These are phyloP conservation scores for Yarrowia sp. DNA, from an alignment of 805 yeast species.

Conservation along the genomic window DNA sequence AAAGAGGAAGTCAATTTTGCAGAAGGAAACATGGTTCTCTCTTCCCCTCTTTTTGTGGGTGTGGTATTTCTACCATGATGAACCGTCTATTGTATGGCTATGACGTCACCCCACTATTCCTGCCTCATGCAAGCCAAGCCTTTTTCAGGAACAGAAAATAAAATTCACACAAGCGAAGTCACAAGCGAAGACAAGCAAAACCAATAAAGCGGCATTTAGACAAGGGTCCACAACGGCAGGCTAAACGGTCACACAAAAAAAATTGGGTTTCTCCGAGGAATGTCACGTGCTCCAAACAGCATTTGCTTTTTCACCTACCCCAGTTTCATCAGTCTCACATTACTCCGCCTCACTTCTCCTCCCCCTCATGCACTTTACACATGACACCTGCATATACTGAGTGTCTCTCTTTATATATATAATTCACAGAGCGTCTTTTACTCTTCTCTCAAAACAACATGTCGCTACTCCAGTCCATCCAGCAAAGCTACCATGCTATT, in stretches of 20 bases:
- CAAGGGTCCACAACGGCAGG: not conserved
- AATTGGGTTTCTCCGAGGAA: too few relatives aligned
- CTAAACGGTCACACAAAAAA: not conserved
- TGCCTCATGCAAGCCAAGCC: constrained; percentile 20
- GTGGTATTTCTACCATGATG: too few relatives aligned
- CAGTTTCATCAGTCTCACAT: not conserved
- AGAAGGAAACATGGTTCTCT: too few relatives aligned
- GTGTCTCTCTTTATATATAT: not conserved
- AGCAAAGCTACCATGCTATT: constrained; percentile 7
- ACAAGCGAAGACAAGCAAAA: too few relatives aligned
- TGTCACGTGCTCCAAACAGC: not conserved
- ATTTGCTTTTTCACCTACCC: not conserved
- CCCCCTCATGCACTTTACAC: not conserved
- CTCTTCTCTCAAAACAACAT: not conserved
- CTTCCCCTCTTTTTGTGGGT: too few relatives aligned
- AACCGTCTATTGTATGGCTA: too few relatives aligned
- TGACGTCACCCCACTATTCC: not conserved
- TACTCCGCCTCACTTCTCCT: constrained; percentile 7
- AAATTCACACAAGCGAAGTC: not conserved
- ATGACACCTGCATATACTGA: not conserved
- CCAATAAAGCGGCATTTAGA: not conserved
- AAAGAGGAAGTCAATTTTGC: too few relatives aligned
- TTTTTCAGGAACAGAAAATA: constrained; percentile 6
- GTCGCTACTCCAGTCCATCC: constrained; percentile 5
- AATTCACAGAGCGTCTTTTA: not conserved